Conservation (phyloP, 2,329 filamentous ascomycete species). For the Fusarium sp. region DNA sequence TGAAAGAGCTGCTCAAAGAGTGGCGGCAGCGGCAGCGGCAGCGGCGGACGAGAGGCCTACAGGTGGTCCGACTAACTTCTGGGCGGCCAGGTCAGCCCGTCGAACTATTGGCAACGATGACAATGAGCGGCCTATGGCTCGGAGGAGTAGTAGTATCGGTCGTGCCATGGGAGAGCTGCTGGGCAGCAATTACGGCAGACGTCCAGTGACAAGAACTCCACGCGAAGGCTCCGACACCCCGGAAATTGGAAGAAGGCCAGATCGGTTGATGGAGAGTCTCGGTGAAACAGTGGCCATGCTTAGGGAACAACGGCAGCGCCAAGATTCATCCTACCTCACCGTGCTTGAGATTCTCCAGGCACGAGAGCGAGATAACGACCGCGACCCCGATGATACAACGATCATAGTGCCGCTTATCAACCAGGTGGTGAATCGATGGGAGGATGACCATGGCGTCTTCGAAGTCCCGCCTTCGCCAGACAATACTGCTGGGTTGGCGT, state of each 20-base stretch:
- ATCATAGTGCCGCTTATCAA: slow-evolving; percentile 51
- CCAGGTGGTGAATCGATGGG: slow-evolving; percentile 51
- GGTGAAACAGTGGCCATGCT: slow-evolving; percentile 50
- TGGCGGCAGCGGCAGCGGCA: slow-evolving; percentile 20
- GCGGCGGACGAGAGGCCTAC: slow-evolving; percentile 27
- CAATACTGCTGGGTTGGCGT: slow-evolving; percentile 69
- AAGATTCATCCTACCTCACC: slow-evolving; percentile 50
- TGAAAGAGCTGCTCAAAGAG: slow-evolving; percentile 51
- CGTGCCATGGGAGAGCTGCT: slow-evolving; percentile 54
- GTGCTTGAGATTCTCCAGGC: slow-evolving; percentile 52
- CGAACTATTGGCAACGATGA: slow-evolving; percentile 38
- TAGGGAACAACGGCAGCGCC: slow-evolving; percentile 49
- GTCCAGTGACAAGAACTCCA: slow-evolving; percentile 47
- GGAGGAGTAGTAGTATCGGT: slow-evolving; percentile 50
- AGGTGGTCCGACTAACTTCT: slow-evolving; percentile 10
- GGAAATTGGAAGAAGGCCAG: slow-evolving; percentile 37
- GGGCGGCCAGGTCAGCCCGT: slow-evolving; percentile 27
- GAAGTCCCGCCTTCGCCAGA: slow-evolving; percentile 59
- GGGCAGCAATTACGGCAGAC: slow-evolving; percentile 48
- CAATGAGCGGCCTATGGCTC: slow-evolving; percentile 45
- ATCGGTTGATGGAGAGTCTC: slow-evolving; percentile 49
- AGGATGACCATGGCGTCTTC: slow-evolving; percentile 55
- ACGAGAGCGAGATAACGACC: slow-evolving; percentile 46
- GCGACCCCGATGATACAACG: slow-evolving; percentile 50
- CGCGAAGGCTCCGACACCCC: slow-evolving; percentile 42